Conservation (phyloP, 1,284 basidiomycete genomes). For the Porogramme epimiltina region DNA sequence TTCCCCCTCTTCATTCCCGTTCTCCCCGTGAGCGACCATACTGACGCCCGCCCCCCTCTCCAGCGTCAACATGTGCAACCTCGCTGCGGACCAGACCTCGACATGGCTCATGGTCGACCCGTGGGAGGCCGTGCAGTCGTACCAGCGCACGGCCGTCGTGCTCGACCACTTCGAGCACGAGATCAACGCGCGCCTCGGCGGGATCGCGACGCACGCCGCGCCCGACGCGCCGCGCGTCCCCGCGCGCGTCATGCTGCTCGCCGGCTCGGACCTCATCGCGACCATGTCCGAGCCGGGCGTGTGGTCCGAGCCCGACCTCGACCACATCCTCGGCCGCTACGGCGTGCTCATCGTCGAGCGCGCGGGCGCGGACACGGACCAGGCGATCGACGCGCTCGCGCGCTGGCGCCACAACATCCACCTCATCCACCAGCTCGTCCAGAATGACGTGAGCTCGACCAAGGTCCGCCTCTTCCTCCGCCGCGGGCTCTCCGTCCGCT, state of each 20-base stretch:
- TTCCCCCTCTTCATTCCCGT: neutral
- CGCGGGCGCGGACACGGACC: conserved; percentile 90
- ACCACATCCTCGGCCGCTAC: conserved; percentile 94
- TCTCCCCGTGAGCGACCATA: neutral
- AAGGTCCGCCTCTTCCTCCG: conserved; percentile 92
- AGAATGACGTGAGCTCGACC: conserved; percentile 97
- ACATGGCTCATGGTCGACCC: conserved; percentile 92
- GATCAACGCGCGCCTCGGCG: conserved; percentile 82
- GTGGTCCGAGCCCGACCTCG: conserved; percentile 94
- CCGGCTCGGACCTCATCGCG: conserved; percentile 95
- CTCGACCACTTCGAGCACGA: conserved; percentile 95
- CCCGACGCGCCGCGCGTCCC: conserved; percentile 50
- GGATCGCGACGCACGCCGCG: conserved; percentile 53
- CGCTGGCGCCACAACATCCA: conserved; percentile 90
- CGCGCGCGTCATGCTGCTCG: conserved; percentile 89
- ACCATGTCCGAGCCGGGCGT: conserved; percentile 99
- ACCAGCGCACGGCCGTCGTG: conserved; percentile 94
- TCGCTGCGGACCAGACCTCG: conserved; percentile 81
- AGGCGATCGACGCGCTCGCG: conserved; percentile 74
- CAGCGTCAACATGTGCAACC: conserved; percentile 87
- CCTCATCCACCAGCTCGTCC: conserved; percentile 94
- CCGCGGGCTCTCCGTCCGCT: conserved; percentile 92
- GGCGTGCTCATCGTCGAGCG: conserved; percentile 96
- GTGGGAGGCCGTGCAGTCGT: conserved; percentile 94
- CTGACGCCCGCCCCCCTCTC: conserved; percentile 1